A percentile compares a stretch with the other conserved stretches of the same genome.
Evolutionary conservation across 164 flowering plant genomes (phyloP).

Genomic region (Akebia trifoliata): DNA sequence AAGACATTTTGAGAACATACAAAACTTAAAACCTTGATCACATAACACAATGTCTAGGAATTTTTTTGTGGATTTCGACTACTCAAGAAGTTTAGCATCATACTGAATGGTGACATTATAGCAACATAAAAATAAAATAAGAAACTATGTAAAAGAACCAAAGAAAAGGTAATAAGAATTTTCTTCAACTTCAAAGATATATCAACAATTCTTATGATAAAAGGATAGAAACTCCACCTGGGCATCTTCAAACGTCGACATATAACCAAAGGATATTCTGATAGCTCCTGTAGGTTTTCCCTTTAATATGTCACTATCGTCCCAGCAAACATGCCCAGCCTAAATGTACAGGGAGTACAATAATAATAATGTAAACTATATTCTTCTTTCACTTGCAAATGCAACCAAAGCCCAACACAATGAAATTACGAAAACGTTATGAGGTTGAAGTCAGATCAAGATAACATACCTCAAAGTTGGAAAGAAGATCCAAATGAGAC

Average conservation of each 20-base stretch:
- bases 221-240: constrained; percentile 36
- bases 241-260: constrained; percentile 97
- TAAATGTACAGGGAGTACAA: constrained; percentile 21
- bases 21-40: too few species aligned
- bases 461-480: constrained; percentile 69
- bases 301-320: constrained; percentile 71
- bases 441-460: background rate
- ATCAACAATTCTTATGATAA: background rate
- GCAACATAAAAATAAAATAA: too few species aligned
- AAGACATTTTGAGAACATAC: too few species aligned
- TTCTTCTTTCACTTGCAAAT: too few species aligned
- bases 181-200: too few species aligned
- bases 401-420: too few species aligned
- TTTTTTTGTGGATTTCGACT: too few species aligned
- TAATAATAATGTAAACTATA: background rate
- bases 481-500: constrained; percentile 75
- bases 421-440: too few species aligned
- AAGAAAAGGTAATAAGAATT: background rate
- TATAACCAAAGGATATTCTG: constrained; percentile 93
- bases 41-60: too few species aligned
- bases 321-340: constrained; percentile 99
- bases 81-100: too few species aligned
- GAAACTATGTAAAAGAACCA: background rate
- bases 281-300: constrained; percentile 98
- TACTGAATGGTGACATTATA: too few species aligned